Percentiles rank a stretch among this genome's conserved stretches.
These are phyloP conservation scores for Strobilomyces dryophilus DNA, from an alignment of 768 basidiomycete genomes.

Conservation along the genomic window DNA sequence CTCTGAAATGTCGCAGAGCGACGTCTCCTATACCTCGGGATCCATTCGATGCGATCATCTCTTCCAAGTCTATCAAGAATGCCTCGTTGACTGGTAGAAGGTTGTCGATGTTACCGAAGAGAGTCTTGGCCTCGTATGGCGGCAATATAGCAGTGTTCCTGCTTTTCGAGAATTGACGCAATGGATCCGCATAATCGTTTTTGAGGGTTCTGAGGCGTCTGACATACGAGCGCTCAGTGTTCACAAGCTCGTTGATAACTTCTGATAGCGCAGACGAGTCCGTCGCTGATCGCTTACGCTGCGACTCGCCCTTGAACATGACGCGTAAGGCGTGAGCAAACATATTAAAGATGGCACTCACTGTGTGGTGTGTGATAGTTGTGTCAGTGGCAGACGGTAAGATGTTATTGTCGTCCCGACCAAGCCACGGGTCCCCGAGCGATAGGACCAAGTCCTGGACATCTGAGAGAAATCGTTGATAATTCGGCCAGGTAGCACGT, in stretches of 20 bases:
- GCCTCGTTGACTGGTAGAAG: slow-evolving; percentile 86
- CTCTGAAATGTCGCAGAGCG: slow-evolving; percentile 81
- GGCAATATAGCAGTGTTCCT: slow-evolving; percentile 87
- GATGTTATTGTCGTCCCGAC: slow-evolving; percentile 46
- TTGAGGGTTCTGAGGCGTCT: slow-evolving; percentile 79
- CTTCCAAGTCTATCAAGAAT: slow-evolving; percentile 80
- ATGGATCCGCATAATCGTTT: slow-evolving; percentile 84
- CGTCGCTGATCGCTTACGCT: slow-evolving; percentile 56
- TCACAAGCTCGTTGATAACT: slow-evolving; percentile 80
- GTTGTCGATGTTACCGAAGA: slow-evolving; percentile 93
- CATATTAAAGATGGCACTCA: slow-evolving; percentile 31
- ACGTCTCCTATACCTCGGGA: slow-evolving; percentile 71
- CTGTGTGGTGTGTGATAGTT: slow-evolving; percentile 37
- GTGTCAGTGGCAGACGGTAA: slow-evolving; percentile 39
- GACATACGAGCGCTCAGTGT: slow-evolving; percentile 88
- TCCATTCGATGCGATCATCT: slow-evolving; percentile 64
- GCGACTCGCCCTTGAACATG: slow-evolving; percentile 20
- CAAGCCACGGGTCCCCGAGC: slow-evolving; percentile 61
- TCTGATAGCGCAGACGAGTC: slow-evolving; percentile 64
- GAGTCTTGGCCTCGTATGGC: slow-evolving; percentile 84
- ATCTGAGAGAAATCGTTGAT: slow-evolving; percentile 41
- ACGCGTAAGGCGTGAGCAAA: slow-evolving; percentile 11
- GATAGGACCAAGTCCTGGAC: slow-evolving; percentile 77
- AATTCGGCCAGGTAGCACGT: neutral
- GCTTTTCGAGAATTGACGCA: slow-evolving; percentile 78